Evolutionary conservation across 441 rosid species (phyloP).

Genomic region (Euphorbia schlechtendalii): DNA sequence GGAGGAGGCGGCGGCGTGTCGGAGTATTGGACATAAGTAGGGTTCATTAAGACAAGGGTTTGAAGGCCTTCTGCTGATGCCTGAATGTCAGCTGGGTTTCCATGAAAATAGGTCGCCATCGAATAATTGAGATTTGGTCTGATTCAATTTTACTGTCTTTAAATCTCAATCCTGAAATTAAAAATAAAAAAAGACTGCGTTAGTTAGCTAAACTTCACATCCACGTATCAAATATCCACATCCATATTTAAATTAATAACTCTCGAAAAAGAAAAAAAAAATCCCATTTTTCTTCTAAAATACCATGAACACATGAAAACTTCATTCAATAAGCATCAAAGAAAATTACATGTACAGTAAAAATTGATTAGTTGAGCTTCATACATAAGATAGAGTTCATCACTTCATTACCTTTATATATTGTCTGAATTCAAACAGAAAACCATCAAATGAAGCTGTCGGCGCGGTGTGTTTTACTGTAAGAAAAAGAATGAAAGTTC

Average conservation of each 20-base stretch:
- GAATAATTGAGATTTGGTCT: neutral
- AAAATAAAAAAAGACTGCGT: slow-evolving; percentile 26
- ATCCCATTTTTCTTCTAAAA: neutral
- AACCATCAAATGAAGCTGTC: slow-evolving; percentile 18
- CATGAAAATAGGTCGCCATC: slow-evolving; percentile 89
- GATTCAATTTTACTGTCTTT: no score
- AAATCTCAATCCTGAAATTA: no score
- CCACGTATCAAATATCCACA: slow-evolving; percentile 11
- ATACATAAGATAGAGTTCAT: no score
- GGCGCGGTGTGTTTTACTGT: neutral
- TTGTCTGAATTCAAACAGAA: slow-evolving; percentile 16
- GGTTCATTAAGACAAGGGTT: slow-evolving; percentile 93
- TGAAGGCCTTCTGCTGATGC: slow-evolving; percentile 60
- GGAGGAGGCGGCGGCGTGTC: slow-evolving; percentile 32
- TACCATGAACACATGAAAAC: no score
- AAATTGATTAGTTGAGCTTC: no score
- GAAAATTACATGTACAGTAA: no score
- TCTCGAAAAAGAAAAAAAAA: no score
- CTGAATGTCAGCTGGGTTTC: slow-evolving; percentile 59
- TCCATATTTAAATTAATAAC: no score
- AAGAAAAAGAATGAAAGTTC: no score
- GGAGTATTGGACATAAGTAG: slow-evolving; percentile 73
- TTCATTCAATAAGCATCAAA: no score
- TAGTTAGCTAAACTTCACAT: slow-evolving; percentile 21
- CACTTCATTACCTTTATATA: neutral